Conservation (phyloP, 192 early-diverging fungal species). For the Backusella psychrophila region DNA sequence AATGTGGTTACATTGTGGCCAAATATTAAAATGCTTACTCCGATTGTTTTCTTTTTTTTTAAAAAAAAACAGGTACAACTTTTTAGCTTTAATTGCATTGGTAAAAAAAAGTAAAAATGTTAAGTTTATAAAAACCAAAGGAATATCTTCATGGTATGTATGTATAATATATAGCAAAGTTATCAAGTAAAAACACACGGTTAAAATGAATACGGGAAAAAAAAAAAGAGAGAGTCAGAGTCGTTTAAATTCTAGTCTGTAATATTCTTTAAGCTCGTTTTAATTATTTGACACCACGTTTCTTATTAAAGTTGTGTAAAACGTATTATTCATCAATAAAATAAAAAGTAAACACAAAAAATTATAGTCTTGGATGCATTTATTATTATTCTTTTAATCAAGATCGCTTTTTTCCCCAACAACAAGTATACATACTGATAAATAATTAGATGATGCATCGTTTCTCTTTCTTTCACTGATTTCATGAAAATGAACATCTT, state of each 20-base stretch:
- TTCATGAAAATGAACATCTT: too few species aligned
- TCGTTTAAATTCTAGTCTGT: background rate
- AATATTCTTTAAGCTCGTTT: background rate
- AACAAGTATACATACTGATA: too few species aligned
- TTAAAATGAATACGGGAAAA: background rate
- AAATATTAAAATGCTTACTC: background rate
- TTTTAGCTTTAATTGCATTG: background rate
- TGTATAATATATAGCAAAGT: background rate
- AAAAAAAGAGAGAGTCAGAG: background rate
- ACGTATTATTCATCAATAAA: background rate
- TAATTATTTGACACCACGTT: background rate
- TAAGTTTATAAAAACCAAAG: too few species aligned
- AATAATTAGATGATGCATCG: too few species aligned
- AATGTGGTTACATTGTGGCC: background rate
- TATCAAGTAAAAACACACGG: background rate
- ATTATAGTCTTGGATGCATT: background rate
- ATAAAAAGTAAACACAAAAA: background rate
- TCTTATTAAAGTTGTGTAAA: background rate
- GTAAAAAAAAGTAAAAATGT: background rate
- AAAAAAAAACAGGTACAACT: background rate
- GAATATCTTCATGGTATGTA: too few species aligned
- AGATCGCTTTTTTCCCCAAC: too few species aligned
- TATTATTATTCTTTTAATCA: background rate
- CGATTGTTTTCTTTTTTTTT: too few species aligned
- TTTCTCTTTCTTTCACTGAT: too few species aligned